Percentiles rank a stretch among this genome's conserved stretches.
These are phyloP conservation scores for Sungouiella thailandica DNA, from an alignment of 805 yeast genomes.

Conservation along the genomic window DNA sequence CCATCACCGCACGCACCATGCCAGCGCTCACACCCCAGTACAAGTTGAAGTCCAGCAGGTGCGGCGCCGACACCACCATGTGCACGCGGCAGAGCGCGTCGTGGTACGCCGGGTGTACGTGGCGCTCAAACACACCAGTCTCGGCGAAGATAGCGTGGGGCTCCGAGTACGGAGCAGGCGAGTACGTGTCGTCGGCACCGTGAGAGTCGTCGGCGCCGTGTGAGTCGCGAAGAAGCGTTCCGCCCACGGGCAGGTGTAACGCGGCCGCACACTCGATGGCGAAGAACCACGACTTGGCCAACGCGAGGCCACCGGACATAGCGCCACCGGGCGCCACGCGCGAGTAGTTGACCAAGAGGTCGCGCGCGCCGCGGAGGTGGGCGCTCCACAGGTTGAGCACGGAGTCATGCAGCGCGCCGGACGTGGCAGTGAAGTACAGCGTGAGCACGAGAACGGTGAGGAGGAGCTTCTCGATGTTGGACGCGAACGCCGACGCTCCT, in stretches of 20 bases:
- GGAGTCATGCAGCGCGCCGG: slow-evolving; percentile 6
- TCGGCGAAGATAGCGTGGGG: slow-evolving; percentile 18
- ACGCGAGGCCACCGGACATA: slow-evolving; percentile 19
- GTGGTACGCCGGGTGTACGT: slow-evolving; percentile 25
- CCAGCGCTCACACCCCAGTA: slow-evolving; percentile 29
- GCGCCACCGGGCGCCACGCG: slow-evolving; percentile 6
- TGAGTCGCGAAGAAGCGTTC: slow-evolving; percentile 6
- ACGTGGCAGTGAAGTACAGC: slow-evolving; percentile 21
- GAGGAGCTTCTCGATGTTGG: slow-evolving; percentile 20
- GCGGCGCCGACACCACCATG: slow-evolving; percentile 15
- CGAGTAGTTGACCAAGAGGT: slow-evolving; percentile 18
- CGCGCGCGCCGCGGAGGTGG: slow-evolving; percentile 23
- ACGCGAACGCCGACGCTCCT: slow-evolving; percentile 10
- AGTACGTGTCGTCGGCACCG: slow-evolving; percentile 3
- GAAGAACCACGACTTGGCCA: slow-evolving; percentile 25
- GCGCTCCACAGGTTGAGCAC: slow-evolving; percentile 18
- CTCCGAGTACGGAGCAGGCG: no score
- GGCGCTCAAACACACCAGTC: slow-evolving; percentile 27
- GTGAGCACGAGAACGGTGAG: slow-evolving; percentile 22
- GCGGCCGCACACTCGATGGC: slow-evolving; percentile 22
- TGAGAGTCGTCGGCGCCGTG: no score
- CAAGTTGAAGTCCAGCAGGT: slow-evolving; percentile 22
- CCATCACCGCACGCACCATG: slow-evolving; percentile 22
- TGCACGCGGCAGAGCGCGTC: slow-evolving; percentile 26
- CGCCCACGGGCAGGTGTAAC: slow-evolving; percentile 14